These are phyloP conservation scores for Blastobotrys buckinghamii DNA, from an alignment of 1,139 yeast species.

Conservation along the genomic window DNA sequence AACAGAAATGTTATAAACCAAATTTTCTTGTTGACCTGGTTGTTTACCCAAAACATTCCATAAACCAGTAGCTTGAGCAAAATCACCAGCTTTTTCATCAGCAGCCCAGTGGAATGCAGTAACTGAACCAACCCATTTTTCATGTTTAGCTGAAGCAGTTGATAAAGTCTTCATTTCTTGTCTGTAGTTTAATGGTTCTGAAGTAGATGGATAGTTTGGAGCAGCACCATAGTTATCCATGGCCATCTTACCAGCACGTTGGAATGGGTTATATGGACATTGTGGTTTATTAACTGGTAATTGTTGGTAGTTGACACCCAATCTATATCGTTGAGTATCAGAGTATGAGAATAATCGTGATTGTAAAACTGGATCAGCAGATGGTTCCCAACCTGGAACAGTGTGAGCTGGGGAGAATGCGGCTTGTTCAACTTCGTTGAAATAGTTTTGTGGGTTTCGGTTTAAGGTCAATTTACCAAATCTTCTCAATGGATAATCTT, in stretches of 20 bases:
- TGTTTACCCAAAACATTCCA: slow-evolving; percentile 73
- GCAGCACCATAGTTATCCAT: slow-evolving; percentile 78
- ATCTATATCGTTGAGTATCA: slow-evolving; percentile 68
- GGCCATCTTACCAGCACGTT: slow-evolving; percentile 83
- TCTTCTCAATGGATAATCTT: slow-evolving; percentile 66
- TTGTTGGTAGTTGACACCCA: slow-evolving; percentile 65
- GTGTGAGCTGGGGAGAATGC: slow-evolving; percentile 82
- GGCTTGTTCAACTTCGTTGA: slow-evolving; percentile 77
- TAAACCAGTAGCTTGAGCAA: slow-evolving; percentile 57
- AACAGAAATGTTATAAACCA: slow-evolving; percentile 77
- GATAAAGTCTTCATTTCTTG: slow-evolving; percentile 38
- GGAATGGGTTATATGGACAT: slow-evolving; percentile 35
- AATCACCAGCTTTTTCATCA: slow-evolving; percentile 59
- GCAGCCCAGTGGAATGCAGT: slow-evolving; percentile 83
- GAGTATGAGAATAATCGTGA: slow-evolving; percentile 80
- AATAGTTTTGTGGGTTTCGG: slow-evolving; percentile 70
- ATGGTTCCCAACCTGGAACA: slow-evolving; percentile 77
- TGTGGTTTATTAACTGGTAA: slow-evolving; percentile 63
- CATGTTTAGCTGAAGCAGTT: slow-evolving; percentile 46
- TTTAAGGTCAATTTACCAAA: slow-evolving; percentile 66
- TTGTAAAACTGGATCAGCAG: slow-evolving; percentile 84
- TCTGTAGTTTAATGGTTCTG: slow-evolving; percentile 47
- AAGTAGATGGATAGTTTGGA: slow-evolving; percentile 54
- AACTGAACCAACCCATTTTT: slow-evolving; percentile 85
- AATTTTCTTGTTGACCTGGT: slow-evolving; percentile 59